Conservation (phyloP, 352 stramenopile genomes). For the Pilasporangium apinafurcum region DNA sequence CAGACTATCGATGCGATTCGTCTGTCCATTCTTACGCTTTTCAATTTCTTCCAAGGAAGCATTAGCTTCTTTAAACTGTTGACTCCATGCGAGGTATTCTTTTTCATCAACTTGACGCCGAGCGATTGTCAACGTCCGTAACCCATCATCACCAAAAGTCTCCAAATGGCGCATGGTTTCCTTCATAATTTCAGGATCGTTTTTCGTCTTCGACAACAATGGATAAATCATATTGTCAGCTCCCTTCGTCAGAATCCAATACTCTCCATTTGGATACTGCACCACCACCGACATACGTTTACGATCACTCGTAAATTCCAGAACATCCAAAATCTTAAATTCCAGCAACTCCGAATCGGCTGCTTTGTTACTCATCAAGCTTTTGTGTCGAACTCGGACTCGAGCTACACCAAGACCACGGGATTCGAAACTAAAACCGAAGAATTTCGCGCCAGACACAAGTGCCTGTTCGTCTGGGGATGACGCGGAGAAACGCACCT, state of each 20-base stretch:
- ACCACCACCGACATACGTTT: slow-evolving; percentile 80
- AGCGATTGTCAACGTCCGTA: slow-evolving; percentile 83
- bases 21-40: slow-evolving; percentile 60
- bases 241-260: slow-evolving; percentile 81
- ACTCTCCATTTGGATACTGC: slow-evolving; percentile 63
- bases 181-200: slow-evolving; percentile 45
- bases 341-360: slow-evolving; percentile 37
- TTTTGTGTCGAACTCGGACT: slow-evolving; percentile 44
- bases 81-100: slow-evolving; percentile 61
- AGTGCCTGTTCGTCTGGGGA: slow-evolving; percentile 88
- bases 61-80: slow-evolving; percentile 57
- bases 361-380: slow-evolving; percentile 25
- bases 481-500: slow-evolving; percentile 67
- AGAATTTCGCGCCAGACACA: slow-evolving; percentile 80
- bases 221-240: slow-evolving; percentile 92
- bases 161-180: slow-evolving; percentile 67
- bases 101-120: slow-evolving; percentile 38
- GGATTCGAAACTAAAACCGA: slow-evolving; percentile 70
- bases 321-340: slow-evolving; percentile 89
- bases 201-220: slow-evolving; percentile 51
- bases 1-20: slow-evolving; percentile 65
- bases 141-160: slow-evolving; percentile 71
- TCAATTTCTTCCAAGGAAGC: slow-evolving; percentile 72
- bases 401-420: slow-evolving; percentile 54
- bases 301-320: slow-evolving; percentile 93